These are phyloP conservation scores for Vaccinium darrowii DNA, from an alignment of 148 eudicot species.

Conservation along the genomic window DNA sequence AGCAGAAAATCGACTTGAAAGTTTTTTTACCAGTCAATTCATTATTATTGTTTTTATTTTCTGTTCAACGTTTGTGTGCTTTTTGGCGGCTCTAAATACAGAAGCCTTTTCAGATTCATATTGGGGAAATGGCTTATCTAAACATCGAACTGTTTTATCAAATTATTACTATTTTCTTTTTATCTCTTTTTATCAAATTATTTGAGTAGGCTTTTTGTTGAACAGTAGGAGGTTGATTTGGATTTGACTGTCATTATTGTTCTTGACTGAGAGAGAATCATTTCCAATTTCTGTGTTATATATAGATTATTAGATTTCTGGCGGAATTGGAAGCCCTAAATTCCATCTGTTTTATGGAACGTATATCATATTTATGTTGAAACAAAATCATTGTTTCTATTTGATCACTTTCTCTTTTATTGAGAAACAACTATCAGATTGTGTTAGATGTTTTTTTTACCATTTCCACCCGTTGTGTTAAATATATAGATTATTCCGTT, in stretches of 20 bases:
- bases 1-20: neutral
- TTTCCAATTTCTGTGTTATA: neutral
- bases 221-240: conserved; percentile 8
- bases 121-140: neutral
- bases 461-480: too few relatives aligned
- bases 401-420: too few relatives aligned
- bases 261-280: neutral
- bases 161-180: too few relatives aligned
- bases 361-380: too few relatives aligned
- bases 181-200: neutral
- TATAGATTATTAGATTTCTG: neutral
- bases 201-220: conserved; percentile 1
- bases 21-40: neutral
- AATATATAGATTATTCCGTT: too few relatives aligned
- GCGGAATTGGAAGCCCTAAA: neutral
- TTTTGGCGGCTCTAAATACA: neutral
- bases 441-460: too few relatives aligned
- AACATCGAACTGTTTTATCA: conserved; percentile 11
- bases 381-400: too few relatives aligned
- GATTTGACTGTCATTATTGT: conserved; percentile 15
- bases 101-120: neutral
- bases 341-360: neutral
- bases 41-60: neutral
- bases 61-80: neutral
- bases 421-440: too few relatives aligned